Evolutionary conservation across 2,329 filamentous ascomycete species (phyloP).

Genomic region (Ophiosphaerella herpotricha): DNA sequence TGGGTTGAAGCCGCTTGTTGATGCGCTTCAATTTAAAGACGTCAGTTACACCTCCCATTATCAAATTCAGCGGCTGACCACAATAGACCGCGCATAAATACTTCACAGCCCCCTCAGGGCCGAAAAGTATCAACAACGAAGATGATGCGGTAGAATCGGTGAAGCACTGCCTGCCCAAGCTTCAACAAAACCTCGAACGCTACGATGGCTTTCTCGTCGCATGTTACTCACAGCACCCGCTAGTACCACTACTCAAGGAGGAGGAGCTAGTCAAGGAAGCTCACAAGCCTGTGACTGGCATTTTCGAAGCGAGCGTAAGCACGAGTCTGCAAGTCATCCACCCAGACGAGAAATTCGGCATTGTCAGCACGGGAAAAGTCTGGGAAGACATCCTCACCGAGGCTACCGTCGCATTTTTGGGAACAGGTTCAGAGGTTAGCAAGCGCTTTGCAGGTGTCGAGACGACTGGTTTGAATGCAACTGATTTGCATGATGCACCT

Average conservation of each 20-base stretch:
- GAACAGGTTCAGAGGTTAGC: slow-evolving; percentile 46
- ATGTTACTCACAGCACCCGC: slow-evolving; percentile 83
- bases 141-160: slow-evolving; percentile 69
- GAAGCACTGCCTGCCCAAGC: slow-evolving; percentile 62
- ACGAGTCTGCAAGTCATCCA: slow-evolving; percentile 63
- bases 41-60: slow-evolving; percentile 39
- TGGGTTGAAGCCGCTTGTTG: slow-evolving; percentile 60
- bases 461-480: slow-evolving; percentile 79
- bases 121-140: slow-evolving; percentile 78
- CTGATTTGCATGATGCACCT: slow-evolving; percentile 74
- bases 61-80: slow-evolving; percentile 49
- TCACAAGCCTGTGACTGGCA: slow-evolving; percentile 70
- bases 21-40: slow-evolving; percentile 50
- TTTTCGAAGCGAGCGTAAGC: slow-evolving; percentile 82
- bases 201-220: slow-evolving; percentile 84
- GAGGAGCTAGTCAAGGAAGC: slow-evolving; percentile 42
- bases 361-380: slow-evolving; percentile 83
- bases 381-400: slow-evolving; percentile 76
- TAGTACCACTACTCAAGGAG: slow-evolving; percentile 67
- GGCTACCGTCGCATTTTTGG: slow-evolving; percentile 69
- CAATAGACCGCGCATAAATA: slow-evolving; percentile 56
- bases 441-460: slow-evolving; percentile 76
- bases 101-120: slow-evolving; percentile 70
- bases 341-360: slow-evolving; percentile 69
- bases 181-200: slow-evolving; percentile 51